Evolutionary conservation across 1,139 yeast species (phyloP).

Genomic region (Insectozyma bohioensis): DNA sequence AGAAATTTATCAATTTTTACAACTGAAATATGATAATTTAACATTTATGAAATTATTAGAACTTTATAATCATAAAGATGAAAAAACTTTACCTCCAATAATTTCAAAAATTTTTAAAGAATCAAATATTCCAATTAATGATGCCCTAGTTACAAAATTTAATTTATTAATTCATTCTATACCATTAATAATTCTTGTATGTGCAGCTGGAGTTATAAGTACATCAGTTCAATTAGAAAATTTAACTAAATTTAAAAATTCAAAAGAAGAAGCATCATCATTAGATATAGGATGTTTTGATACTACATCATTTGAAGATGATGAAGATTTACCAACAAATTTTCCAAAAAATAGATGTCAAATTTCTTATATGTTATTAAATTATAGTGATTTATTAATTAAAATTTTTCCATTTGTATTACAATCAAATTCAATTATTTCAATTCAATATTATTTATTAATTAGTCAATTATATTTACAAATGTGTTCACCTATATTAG

Average conservation of each 20-base stretch:
- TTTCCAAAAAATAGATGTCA: slow-evolving; percentile 23
- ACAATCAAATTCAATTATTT: slow-evolving; percentile 20
- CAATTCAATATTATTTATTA: slow-evolving; percentile 32
- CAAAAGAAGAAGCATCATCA: slow-evolving; percentile 30
- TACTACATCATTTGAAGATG: slow-evolving; percentile 6
- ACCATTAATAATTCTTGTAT: slow-evolving; percentile 30
- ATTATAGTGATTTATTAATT: slow-evolving; percentile 24
- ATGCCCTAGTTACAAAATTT: slow-evolving; percentile 22
- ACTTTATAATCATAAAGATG: slow-evolving; percentile 15
- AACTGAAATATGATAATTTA: slow-evolving; percentile 19
- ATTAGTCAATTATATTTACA: slow-evolving; percentile 37
- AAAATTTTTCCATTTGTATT: slow-evolving; percentile 25
- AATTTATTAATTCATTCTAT: slow-evolving; percentile 23
- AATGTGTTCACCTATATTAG: slow-evolving; percentile 36
- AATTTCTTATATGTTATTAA: slow-evolving; percentile 25
- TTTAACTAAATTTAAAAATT: slow-evolving; percentile 26
- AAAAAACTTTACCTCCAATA: slow-evolving; percentile 8
- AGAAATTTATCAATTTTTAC: slow-evolving; percentile 27
- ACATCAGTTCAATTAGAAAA: slow-evolving; percentile 37
- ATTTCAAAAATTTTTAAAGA: slow-evolving; percentile 17
- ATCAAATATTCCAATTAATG: slow-evolving; percentile 20
- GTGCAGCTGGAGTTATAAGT: slow-evolving; percentile 35
- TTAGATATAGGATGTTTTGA: slow-evolving; percentile 20
- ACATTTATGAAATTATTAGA: slow-evolving; percentile 25
- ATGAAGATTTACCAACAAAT: slow-evolving; percentile 14